These are phyloP conservation scores for Candolleomyces aberdarensis DNA, from an alignment of 768 basidiomycete genomes.

Conservation along the genomic window DNA sequence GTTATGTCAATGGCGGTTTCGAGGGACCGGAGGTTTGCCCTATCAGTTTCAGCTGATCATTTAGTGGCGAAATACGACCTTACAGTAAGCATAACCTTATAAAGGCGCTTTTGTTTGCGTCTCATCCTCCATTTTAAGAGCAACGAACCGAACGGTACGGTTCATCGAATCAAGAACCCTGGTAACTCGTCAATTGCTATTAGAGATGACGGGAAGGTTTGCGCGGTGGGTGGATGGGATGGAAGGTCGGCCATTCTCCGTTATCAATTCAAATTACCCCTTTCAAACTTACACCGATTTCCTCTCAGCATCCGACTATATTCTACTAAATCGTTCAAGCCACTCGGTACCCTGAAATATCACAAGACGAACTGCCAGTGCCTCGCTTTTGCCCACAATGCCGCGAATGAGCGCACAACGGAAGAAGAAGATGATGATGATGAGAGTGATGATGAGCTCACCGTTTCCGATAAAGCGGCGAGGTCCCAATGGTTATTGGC, in stretches of 20 bases:
- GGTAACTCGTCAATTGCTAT: conserved; percentile 81
- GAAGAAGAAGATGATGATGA: conserved; percentile 27
- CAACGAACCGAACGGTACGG: conserved; percentile 19
- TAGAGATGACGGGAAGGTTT: conserved; percentile 69
- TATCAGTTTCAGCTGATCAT: conserved; percentile 87
- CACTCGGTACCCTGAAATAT: conserved; percentile 80
- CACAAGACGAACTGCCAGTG: conserved; percentile 80
- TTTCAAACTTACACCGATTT: neutral
- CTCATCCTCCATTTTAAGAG: conserved; percentile 11
- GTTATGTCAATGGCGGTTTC: conserved; percentile 89
- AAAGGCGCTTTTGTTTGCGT: neutral
- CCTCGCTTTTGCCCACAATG: conserved; percentile 57
- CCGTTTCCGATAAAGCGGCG: conserved; percentile 37
- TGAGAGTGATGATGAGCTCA: conserved; percentile 55
- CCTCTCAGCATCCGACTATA: conserved; percentile 70
- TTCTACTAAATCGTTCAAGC: conserved; percentile 74
- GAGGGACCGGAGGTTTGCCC: conserved; percentile 50
- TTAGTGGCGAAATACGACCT: conserved; percentile 65
- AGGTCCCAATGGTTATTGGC: conserved; percentile 60
- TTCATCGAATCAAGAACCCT: conserved; percentile 66
- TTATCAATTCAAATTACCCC: neutral
- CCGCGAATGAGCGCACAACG: neutral
- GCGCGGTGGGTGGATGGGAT: conserved; percentile 94
- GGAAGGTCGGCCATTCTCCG: conserved; percentile 56
- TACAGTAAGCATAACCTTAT: conserved; percentile 31